Evolutionary conservation across 1,284 basidiomycete species (phyloP), one percentile per base, ranked within the genome.

Genomic region (Coniophora puteana): DNA sequence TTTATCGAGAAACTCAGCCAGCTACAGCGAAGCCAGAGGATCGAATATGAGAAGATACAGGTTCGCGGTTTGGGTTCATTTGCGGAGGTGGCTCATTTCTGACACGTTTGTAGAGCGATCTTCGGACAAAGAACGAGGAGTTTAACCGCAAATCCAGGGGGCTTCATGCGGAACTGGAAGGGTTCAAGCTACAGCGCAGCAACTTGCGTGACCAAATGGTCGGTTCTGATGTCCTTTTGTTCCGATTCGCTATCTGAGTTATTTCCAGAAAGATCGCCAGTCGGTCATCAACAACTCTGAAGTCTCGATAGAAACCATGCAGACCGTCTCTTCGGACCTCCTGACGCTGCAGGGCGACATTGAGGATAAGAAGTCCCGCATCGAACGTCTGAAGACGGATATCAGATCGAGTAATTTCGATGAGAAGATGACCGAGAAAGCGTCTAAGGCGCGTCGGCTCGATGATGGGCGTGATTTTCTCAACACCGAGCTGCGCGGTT

Each of bases 381-480:
- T 84, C 4, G 66, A 75, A 12, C 76, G 74, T 41, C 52, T 83
- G 26, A 80, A 81, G 44, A 52, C 63, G 7, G 80, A 85, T 18
- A 72, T 91, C 30, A 64, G 67, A 25, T 62, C 71, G 0, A 76
- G 80, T 6, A 77, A 79, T 27, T 89, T 82, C 48, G 90, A 95
- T 16, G 73, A 78, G 18, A 74, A 75, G 36, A 62, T 96, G n/a
- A 65, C 67, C 1, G 77, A 83, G 40, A 80, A 82, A 41, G 66
- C 66, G 0, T 59, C 67, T 5, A 75, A 78, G 42, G 69, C 75
- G 17, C 72, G 82, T 23, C 58, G 60, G 23, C 68, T 91, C 45
- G 92, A 97, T 50, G 77, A 80, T 21, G 71, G 71, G 37, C 73
- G 88, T 20, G 92, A 95, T 23, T 64, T 66, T 18, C 63, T 93